Conservation (phyloP, 352 stramenopile genomes). For the Globisporangium solare region DNA sequence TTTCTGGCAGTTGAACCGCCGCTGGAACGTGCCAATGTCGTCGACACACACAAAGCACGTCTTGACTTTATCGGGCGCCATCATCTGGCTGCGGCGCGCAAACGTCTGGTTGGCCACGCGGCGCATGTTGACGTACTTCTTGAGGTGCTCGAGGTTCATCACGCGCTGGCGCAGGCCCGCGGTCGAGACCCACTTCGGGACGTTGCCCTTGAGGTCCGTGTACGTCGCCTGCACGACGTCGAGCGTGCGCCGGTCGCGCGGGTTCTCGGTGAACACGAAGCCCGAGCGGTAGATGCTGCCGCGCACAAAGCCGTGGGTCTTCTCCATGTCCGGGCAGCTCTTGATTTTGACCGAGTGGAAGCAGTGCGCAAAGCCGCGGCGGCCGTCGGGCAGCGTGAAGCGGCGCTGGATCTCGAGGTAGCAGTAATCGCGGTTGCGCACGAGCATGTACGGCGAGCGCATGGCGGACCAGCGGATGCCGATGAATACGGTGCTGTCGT, state of each 20-base stretch:
- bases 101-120: constrained; percentile 72
- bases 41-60: constrained; percentile 79
- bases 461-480: constrained; percentile 75
- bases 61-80: constrained; percentile 63
- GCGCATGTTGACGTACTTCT: constrained; percentile 82
- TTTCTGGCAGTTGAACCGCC: constrained; percentile 83
- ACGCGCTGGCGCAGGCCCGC: constrained; percentile 54
- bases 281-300: constrained; percentile 83
- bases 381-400: constrained; percentile 51
- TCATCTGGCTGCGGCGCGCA: constrained; percentile 55
- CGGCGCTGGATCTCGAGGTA: constrained; percentile 74
- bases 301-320: constrained; percentile 67
- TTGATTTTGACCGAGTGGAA: constrained; percentile 86
- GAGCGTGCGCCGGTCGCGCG: constrained; percentile 63
- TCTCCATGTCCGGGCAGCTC: constrained; percentile 78
- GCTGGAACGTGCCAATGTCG: constrained; percentile 76
- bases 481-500: constrained; percentile 60
- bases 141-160: constrained; percentile 73
- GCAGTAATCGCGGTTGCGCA: constrained; percentile 75
- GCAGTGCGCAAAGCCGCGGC: constrained; percentile 64
- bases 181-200: constrained; percentile 62
- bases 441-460: constrained; percentile 64
- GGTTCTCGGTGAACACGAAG: constrained; percentile 73
- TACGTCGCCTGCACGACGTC: constrained; percentile 81
- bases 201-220: constrained; percentile 75